Evolutionary conservation across 1,284 basidiomycete species (phyloP), one percentile per base, ranked within the genome.

Genomic region (Sporisorium sorghi): DNA sequence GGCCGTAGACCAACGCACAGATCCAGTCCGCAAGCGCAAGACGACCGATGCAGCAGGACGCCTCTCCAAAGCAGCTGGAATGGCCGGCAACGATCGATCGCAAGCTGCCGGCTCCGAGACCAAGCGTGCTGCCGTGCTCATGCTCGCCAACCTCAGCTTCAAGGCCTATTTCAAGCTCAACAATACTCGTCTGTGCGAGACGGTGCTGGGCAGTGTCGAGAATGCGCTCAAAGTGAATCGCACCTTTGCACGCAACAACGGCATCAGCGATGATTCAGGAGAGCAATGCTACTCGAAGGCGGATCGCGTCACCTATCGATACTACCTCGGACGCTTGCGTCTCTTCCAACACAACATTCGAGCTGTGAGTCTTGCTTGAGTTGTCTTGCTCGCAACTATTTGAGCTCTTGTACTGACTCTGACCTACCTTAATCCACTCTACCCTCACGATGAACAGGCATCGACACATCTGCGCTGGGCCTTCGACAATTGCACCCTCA

Each of bases 131-230:
- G 81, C 81, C 14, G 82, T 78, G 2, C 69, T 84, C 26, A 78
- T 77, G 72, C 72, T 83, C 12, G 82, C 80, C 40, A 83, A 83
- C 40, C 66, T 74, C 32, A 83, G 82, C 53, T 83, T 84, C 68
- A 76, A 79, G 24, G 80, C 80, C 11, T 84, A 84, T 69, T 83
- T 84, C 59, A 76, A 77, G 55, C 75, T 83, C 63, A 83, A 85
- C 58, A 86, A 86, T 56, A 83, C 86, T 32, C 80, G 86, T 2
- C 68, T 86, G 1, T 86, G 86, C 70, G 85, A 86, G 59, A 86
- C 86, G 0, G 85, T 86, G n/a, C 63, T 86, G 15, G 85, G 84
- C 24, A 85, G 85, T 47, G 84, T 85, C 19, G 76, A 84, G 30
- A 85, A 85, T 57, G 84, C 85, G 7, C 58, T 84, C 49, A 76